phyloP scores from a whole-genome alignment of 2,329 filamentous ascomycete genomes.

The Xylariaceae sp. region DNA sequence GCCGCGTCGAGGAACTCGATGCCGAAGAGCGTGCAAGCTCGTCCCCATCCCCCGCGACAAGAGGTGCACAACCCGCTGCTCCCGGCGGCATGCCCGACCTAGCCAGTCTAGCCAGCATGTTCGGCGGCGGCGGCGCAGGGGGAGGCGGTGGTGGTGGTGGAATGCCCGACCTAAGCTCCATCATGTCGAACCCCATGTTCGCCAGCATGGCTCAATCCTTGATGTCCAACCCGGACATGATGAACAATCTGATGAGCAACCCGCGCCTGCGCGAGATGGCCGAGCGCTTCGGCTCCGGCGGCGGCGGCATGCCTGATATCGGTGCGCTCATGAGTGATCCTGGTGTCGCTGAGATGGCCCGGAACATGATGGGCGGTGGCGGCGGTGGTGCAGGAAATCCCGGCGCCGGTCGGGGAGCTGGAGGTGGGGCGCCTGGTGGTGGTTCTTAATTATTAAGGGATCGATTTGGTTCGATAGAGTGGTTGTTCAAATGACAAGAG shows the following conservation, averaged over 20 bases:
- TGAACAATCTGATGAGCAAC: constrained; percentile 92
- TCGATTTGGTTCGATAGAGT: too few relatives aligned
- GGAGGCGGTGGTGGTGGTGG: constrained; percentile 64
- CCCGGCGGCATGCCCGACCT: constrained; percentile 67
- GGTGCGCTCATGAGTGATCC: constrained; percentile 86
- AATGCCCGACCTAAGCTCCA: constrained; percentile 80
- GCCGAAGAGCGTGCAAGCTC: constrained; percentile 45
- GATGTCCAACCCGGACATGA: constrained; percentile 93
- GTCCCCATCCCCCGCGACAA: constrained; percentile 45
- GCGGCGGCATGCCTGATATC: constrained; percentile 87
- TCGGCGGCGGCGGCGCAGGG: constrained; percentile 53
- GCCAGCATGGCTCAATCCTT: constrained; percentile 93
- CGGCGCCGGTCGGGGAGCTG: constrained; percentile 17
- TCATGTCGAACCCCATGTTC: constrained; percentile 99
- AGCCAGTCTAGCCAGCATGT: constrained; percentile 66
- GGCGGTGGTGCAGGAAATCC: constrained; percentile 23
- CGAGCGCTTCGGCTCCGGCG: constrained; percentile 68
- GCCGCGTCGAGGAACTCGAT: constrained; percentile 76
- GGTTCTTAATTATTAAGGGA: too few relatives aligned
- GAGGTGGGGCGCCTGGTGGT: too few relatives aligned
- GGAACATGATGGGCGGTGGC: constrained; percentile 34
- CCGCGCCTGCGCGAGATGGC: constrained; percentile 85
- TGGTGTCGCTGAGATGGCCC: constrained; percentile 77
- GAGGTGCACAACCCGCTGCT: constrained; percentile 41
- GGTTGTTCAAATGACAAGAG: too few relatives aligned